These are phyloP conservation scores for Phaeophleospora eucalypticola DNA, from an alignment of 2,329 filamentous ascomycete species.

Conservation along the genomic window DNA sequence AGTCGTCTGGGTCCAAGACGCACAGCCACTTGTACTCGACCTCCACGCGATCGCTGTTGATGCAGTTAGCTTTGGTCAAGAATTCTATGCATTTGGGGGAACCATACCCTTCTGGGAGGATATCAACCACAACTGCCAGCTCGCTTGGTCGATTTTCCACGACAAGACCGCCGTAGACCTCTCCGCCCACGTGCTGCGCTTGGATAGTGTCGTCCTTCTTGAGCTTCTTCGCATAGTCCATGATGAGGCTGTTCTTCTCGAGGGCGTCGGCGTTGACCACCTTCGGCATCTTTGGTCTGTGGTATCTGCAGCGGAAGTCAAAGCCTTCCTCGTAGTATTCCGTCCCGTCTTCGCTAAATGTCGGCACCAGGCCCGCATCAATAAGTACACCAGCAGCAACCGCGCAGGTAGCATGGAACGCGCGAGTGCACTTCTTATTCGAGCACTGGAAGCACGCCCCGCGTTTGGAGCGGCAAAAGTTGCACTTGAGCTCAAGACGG, in stretches of 20 bases:
- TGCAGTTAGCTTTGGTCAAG: conserved; percentile 7
- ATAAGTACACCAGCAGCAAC: conserved; percentile 87
- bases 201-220: conserved; percentile 76
- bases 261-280: conserved; percentile 56
- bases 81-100: not conserved
- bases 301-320: conserved; percentile 91
- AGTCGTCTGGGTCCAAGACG: conserved; percentile 66
- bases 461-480: conserved; percentile 88
- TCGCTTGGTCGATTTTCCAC: conserved; percentile 77
- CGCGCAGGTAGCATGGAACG: conserved; percentile 94
- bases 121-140: conserved; percentile 70
- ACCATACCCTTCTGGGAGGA: conserved; percentile 77
- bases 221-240: conserved; percentile 63
- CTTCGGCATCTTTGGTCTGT: conserved; percentile 80
- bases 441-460: conserved; percentile 98
- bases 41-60: conserved; percentile 63
- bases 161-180: conserved; percentile 87
- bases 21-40: conserved; percentile 82
- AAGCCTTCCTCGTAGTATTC: conserved; percentile 91
- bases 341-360: conserved; percentile 83
- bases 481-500: conserved; percentile 85
- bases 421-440: conserved; percentile 84
- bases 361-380: conserved; percentile 78
- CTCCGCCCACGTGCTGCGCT: conserved; percentile 74
- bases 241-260: conserved; percentile 66